These are phyloP conservation scores for Zygosaccharomyces pseudobailii DNA, from an alignment of 1,139 yeast genomes.

Conservation along the genomic window DNA sequence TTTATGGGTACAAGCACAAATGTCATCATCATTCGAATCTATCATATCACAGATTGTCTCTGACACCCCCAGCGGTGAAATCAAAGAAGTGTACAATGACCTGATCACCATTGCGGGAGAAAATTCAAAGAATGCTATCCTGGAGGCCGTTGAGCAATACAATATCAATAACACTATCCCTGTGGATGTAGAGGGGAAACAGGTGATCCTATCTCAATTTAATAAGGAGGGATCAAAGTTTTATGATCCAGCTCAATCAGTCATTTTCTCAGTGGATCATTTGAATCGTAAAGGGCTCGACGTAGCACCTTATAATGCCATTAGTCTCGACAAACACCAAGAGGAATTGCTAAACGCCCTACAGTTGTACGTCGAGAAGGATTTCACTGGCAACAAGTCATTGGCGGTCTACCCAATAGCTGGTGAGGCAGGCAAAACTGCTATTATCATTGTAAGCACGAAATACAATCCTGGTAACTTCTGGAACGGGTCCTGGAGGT, in stretches of 20 bases:
- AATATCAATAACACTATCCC: conserved; percentile 42
- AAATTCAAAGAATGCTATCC: conserved; percentile 30
- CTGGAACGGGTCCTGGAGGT: conserved; percentile 88
- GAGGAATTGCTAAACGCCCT: conserved; percentile 26
- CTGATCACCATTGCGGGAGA: conserved; percentile 33
- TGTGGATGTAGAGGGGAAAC: conserved; percentile 36
- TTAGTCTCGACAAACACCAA: conserved; percentile 18
- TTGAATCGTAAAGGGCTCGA: conserved; percentile 44
- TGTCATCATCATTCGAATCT: conserved; percentile 21
- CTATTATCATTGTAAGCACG: conserved; percentile 63
- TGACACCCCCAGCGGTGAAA: conserved; percentile 37
- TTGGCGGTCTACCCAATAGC: conserved; percentile 38
- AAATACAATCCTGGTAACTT: conserved; percentile 71
- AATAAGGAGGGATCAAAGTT: conserved; percentile 46
- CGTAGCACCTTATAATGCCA: conserved; percentile 40
- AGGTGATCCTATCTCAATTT: conserved; percentile 42
- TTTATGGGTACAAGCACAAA: neutral
- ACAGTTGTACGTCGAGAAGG: conserved; percentile 38
- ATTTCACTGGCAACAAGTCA: conserved; percentile 43
- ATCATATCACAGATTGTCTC: conserved; percentile 27
- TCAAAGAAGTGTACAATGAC: conserved; percentile 33
- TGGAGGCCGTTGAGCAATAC: conserved; percentile 40
- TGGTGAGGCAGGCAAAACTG: conserved; percentile 44
- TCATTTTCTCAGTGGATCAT: conserved; percentile 62
- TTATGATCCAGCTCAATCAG: conserved; percentile 44